A percentile compares a stretch with the other conserved stretches of the same genome.
These are phyloP conservation scores for Rhodamnia rubescens DNA, from an alignment of 345 rosid genomes.

Conservation along the genomic window DNA sequence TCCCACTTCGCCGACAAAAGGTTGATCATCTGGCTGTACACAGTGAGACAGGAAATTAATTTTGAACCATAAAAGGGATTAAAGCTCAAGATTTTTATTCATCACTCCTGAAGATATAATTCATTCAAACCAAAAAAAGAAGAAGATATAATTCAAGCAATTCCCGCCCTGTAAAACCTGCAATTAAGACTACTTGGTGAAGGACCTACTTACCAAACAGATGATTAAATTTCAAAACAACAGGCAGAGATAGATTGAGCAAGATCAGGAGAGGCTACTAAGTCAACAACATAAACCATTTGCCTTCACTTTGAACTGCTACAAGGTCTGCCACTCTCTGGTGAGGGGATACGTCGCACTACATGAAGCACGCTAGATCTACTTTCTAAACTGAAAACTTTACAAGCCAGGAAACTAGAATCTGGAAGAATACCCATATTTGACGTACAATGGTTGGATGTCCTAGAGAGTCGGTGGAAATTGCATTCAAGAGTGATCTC, in stretches of 20 bases:
- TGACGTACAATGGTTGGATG: not conserved
- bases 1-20: slow-evolving; percentile 82
- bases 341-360: not conserved
- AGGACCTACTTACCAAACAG: not conserved
- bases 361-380: not conserved
- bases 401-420: not conserved
- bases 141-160: not conserved
- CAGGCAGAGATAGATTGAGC: not conserved
- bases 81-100: not conserved
- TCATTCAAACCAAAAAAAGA: no score
- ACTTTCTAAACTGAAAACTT: not conserved
- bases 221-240: not conserved
- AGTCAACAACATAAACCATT: not conserved
- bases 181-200: not conserved
- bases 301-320: not conserved
- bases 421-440: not conserved
- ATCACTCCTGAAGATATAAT: not conserved
- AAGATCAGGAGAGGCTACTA: not conserved
- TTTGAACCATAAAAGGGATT: not conserved
- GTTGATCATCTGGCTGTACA: slow-evolving; percentile 57
- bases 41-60: not conserved
- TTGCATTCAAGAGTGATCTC: not conserved
- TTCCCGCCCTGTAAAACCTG: not conserved
- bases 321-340: not conserved
- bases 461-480: not conserved